phyloP scores from a whole-genome alignment of 1,139 yeast genomes.

The Arxiozyma slooffiae region DNA sequence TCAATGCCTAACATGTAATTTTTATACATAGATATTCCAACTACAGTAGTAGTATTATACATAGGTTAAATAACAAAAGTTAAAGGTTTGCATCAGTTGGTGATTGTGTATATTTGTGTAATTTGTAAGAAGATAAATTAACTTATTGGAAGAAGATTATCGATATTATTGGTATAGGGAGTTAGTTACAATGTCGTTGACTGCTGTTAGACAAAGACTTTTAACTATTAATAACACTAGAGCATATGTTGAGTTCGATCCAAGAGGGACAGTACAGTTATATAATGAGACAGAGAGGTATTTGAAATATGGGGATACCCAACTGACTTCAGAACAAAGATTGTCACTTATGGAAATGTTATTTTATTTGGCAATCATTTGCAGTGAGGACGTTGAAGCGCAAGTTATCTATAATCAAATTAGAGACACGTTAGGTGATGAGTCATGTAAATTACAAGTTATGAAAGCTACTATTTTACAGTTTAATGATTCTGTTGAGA shows the following conservation, averaged over 20 bases:
- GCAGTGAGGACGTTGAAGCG: constrained; percentile 66
- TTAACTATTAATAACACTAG: constrained; percentile 22
- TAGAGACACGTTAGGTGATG: constrained; percentile 53
- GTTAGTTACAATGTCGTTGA: not conserved
- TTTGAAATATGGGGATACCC: constrained; percentile 16
- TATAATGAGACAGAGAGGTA: constrained; percentile 31
- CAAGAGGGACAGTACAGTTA: constrained; percentile 31
- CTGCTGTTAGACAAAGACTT: constrained; percentile 2
- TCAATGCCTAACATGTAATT: no score
- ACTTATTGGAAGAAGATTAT: not conserved
- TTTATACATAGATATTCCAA: no score
- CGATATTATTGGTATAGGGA: not conserved
- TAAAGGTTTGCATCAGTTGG: not conserved
- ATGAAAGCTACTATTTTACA: constrained; percentile 27
- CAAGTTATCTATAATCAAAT: constrained; percentile 52
- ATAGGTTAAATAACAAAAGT: not conserved
- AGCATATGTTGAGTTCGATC: constrained; percentile 33
- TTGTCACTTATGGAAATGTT: constrained; percentile 60
- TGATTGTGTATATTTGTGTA: not conserved
- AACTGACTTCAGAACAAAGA: constrained; percentile 40
- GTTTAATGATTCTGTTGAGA: constrained; percentile 21
- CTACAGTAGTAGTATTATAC: no score
- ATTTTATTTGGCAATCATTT: constrained; percentile 53
- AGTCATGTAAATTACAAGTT: constrained; percentile 24
- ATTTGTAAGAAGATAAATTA: no score